These are phyloP conservation scores for Iberis pinnata DNA, from an alignment of 345 rosid genomes.

Conservation along the genomic window DNA sequence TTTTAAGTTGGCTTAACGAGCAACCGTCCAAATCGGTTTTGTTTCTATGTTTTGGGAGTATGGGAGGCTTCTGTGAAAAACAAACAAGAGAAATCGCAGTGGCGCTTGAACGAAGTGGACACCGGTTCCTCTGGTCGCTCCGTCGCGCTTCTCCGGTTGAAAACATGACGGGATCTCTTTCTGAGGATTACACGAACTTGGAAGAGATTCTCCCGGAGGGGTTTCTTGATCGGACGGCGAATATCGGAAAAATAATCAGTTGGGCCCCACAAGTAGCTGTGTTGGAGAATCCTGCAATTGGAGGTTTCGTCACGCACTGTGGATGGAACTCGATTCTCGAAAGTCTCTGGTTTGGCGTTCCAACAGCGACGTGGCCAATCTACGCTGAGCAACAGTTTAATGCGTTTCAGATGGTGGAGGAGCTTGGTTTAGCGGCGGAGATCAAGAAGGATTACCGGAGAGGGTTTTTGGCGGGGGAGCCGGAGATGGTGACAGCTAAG, in stretches of 20 bases:
- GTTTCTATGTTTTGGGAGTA: slow-evolving; percentile 62
- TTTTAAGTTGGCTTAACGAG: slow-evolving; percentile 45
- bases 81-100: slow-evolving; percentile 43
- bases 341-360: slow-evolving; percentile 53
- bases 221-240: slow-evolving; percentile 35
- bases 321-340: slow-evolving; percentile 68
- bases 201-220: slow-evolving; percentile 39
- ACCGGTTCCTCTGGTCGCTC: slow-evolving; percentile 52
- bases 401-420: slow-evolving; percentile 43
- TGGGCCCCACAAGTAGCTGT: slow-evolving; percentile 56
- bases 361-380: slow-evolving; percentile 48
- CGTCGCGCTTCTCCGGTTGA: slow-evolving; percentile 24
- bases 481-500: slow-evolving; percentile 25
- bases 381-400: slow-evolving; percentile 48
- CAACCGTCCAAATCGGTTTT: slow-evolving; percentile 47
- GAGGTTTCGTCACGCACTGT: slow-evolving; percentile 53
- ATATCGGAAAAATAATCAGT: slow-evolving; percentile 39
- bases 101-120: slow-evolving; percentile 40
- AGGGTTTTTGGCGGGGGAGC: neutral
- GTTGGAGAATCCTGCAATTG: slow-evolving; percentile 39
- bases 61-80: slow-evolving; percentile 42
- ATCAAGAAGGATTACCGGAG: slow-evolving; percentile 23
- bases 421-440: slow-evolving; percentile 42
- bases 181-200: slow-evolving; percentile 15
- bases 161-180: neutral